These are phyloP conservation scores for Astraeus odoratus DNA, from an alignment of 768 basidiomycete species.

Conservation along the genomic window DNA sequence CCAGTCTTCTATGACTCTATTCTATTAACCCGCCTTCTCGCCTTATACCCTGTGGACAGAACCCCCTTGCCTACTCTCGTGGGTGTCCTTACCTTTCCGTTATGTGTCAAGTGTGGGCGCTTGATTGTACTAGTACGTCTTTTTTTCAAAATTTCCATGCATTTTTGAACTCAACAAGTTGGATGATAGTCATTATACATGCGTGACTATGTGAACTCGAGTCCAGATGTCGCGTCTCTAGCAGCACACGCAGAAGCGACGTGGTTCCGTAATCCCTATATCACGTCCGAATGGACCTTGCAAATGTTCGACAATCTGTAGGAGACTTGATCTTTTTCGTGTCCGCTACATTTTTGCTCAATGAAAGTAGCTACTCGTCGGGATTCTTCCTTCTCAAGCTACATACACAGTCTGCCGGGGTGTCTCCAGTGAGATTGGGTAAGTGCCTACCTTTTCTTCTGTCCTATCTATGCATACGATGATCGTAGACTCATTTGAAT, in stretches of 20 bases:
- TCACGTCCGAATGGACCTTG: slow-evolving; percentile 27
- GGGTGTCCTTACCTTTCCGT: slow-evolving; percentile 22
- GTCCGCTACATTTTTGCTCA: not conserved
- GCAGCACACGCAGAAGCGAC: not conserved
- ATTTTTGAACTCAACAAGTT: not conserved
- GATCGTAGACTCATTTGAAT: not conserved
- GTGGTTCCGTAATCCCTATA: slow-evolving; percentile 8
- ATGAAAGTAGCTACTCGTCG: slow-evolving; percentile 17
- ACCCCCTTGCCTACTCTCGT: slow-evolving; percentile 12
- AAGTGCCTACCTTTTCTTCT: not conserved
- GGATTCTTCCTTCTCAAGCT: slow-evolving; percentile 23
- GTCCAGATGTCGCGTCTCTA: not conserved
- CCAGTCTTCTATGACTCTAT: slow-evolving; percentile 33
- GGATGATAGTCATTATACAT: slow-evolving; percentile 4
- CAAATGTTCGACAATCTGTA: slow-evolving; percentile 31
- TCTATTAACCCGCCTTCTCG: slow-evolving; percentile 29
- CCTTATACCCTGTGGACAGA: slow-evolving; percentile 26
- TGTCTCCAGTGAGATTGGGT: not conserved
- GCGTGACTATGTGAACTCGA: not conserved
- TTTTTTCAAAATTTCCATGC: not conserved
- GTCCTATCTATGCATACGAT: not conserved
- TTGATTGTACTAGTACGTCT: slow-evolving; percentile 13
- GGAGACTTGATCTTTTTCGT: slow-evolving; percentile 4
- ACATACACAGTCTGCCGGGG: not conserved
- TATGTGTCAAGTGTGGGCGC: slow-evolving; percentile 27